A percentile compares a stretch with the other conserved stretches of the same genome.
phyloP scores from a whole-genome alignment of 192 early-diverging fungal genomes.

The Coemansia sp. region DNA sequence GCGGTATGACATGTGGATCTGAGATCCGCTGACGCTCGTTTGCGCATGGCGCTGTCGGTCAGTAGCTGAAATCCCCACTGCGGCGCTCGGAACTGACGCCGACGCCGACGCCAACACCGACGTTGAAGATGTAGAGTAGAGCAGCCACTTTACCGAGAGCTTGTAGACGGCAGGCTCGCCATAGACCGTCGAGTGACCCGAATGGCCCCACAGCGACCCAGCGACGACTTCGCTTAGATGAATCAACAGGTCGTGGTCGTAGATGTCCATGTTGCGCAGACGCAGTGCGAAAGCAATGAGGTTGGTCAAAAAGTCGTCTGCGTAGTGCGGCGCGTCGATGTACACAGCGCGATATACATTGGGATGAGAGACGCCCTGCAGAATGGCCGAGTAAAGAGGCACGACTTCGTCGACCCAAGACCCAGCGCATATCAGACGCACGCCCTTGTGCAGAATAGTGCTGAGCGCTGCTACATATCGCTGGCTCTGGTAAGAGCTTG shows the following conservation, averaged over 20 bases:
- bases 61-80: conserved; percentile 39
- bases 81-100: conserved; percentile 17
- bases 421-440: conserved; percentile 75
- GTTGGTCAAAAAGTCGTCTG: conserved; percentile 81
- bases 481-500: conserved; percentile 64
- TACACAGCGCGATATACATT: conserved; percentile 89
- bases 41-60: conserved; percentile 18
- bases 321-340: conserved; percentile 81
- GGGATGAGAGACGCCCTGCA: conserved; percentile 68
- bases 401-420: conserved; percentile 97
- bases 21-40: conserved; percentile 30
- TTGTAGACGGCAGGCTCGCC: conserved; percentile 85
- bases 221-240: conserved; percentile 84
- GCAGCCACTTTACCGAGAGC: conserved; percentile 56
- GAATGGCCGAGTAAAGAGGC: conserved; percentile 78
- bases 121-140: conserved; percentile 49
- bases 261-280: conserved; percentile 83
- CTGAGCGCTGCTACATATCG: conserved; percentile 72
- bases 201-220: conserved; percentile 82
- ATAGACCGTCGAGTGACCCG: conserved; percentile 93
- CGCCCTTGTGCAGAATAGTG: conserved; percentile 65
- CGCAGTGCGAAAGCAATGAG: conserved; percentile 85
- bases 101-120: conserved; percentile 12
- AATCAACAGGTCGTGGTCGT: conserved; percentile 83
- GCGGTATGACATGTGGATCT: conserved; percentile 48